Conservation (phyloP, 148 eudicot genomes). For the Rhododendron ferrugineum region DNA sequence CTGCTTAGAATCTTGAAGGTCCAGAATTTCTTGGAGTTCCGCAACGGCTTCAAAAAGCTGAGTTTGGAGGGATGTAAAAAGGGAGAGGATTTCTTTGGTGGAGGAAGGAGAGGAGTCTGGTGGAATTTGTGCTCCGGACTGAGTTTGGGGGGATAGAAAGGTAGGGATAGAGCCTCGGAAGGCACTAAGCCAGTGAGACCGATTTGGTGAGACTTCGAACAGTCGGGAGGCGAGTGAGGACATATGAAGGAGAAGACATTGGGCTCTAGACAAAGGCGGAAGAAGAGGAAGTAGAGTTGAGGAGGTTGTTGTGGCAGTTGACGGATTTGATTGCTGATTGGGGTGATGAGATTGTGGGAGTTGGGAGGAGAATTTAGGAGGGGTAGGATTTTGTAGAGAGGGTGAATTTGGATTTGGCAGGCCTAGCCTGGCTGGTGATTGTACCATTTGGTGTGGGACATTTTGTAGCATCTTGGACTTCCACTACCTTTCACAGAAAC, state of each 20-base stretch:
- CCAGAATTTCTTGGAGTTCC: slow-evolving; percentile 89
- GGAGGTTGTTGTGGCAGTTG: slow-evolving; percentile 40
- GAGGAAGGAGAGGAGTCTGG: slow-evolving; percentile 56
- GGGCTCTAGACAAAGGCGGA: slow-evolving; percentile 85
- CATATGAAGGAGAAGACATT: slow-evolving; percentile 75
- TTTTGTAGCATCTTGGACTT: slow-evolving; percentile 38
- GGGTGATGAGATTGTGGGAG: slow-evolving; percentile 44
- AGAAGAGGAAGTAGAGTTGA: slow-evolving; percentile 75
- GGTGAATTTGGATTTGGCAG: slow-evolving; percentile 92
- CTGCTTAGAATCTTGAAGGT: slow-evolving; percentile 76
- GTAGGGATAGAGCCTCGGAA: slow-evolving; percentile 84
- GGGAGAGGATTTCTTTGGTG: slow-evolving; percentile 58
- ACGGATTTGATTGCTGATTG: slow-evolving; percentile 36
- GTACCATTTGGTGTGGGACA: slow-evolving; percentile 51
- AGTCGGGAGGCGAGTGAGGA: slow-evolving; percentile 66
- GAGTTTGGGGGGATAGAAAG: slow-evolving; percentile 53
- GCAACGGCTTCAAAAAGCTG: slow-evolving; percentile 87
- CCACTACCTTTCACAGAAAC: slow-evolving; percentile 6
- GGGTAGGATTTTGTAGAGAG: slow-evolving; percentile 56
- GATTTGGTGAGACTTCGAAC: slow-evolving; percentile 83
- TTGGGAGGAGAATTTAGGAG: slow-evolving; percentile 59
- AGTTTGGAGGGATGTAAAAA: slow-evolving; percentile 69
- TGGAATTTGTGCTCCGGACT: slow-evolving; percentile 31
- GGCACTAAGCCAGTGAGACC: slow-evolving; percentile 70
- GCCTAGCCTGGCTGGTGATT: slow-evolving; percentile 88